phyloP scores from a whole-genome alignment of 148 eudicot genomes.

The Rhododendron vialii region DNA sequence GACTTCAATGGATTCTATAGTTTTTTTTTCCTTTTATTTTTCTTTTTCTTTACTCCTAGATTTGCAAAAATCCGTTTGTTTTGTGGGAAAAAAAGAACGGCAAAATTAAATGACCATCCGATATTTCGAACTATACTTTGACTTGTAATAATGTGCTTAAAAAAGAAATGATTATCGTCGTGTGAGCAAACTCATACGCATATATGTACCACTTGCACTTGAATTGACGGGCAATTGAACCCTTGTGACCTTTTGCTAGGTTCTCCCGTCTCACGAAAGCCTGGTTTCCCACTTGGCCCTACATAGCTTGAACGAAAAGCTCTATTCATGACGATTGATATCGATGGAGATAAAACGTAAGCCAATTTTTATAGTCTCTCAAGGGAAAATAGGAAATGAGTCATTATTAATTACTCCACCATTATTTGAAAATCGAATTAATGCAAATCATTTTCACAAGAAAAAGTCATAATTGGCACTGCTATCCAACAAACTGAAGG shows the following conservation, averaged over 20 bases:
- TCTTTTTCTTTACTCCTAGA: background rate
- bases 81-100: background rate
- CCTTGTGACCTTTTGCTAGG: background rate
- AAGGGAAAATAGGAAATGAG: background rate
- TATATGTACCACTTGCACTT: too few relatives aligned
- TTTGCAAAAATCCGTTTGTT: background rate
- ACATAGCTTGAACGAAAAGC: background rate
- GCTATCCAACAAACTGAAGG: background rate
- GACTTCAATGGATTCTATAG: background rate
- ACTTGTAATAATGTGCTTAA: background rate
- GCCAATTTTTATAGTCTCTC: background rate
- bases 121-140: background rate
- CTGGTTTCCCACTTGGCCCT: too few relatives aligned
- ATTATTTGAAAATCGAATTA: background rate
- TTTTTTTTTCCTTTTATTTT: background rate
- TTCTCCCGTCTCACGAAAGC: too few relatives aligned
- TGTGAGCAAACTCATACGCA: background rate
- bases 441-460: background rate
- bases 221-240: background rate
- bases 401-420: background rate
- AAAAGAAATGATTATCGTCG: background rate
- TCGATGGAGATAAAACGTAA: background rate
- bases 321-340: background rate
- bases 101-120: background rate
- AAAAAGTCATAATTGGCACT: background rate